Evolutionary conservation across 305 asterid species (phyloP), one percentile per base, ranked within the genome.

Genomic region (Euphrasia arctica): DNA sequence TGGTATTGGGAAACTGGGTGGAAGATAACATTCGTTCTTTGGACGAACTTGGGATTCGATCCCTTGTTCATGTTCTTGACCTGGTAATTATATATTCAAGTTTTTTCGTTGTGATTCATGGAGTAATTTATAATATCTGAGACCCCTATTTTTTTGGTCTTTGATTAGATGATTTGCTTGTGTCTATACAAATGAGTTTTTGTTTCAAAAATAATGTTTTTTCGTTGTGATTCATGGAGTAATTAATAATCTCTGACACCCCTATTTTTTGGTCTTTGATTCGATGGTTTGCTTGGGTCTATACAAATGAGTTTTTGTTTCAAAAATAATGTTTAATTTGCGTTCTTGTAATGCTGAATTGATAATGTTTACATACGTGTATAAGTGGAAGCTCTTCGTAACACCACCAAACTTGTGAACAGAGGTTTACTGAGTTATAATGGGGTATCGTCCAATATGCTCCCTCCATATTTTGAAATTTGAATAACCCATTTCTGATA

Each of bases 1-100:
- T 88, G 77, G 54, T 88, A 76, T 71, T 91, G 78, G 98, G 96
- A 8, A 88, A 78, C 70, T 91, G 96, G 96, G 98, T 88, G 78
- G 91, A 84, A 78, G 90, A 85, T 59, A 77, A 91, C 76, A 83
- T 91, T 72, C 79, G 77, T 1, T 81, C 88, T 27, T 79, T 91
- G 81, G 94, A 91, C 70, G 88, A 83, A 79, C 66, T 43, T 69
- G 88, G 94, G 67, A 78, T 91, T 60, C 80, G 70, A 72, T 79
- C 88, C 43, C 93, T 91, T 36, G 87, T 80, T 79, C 77, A 84
- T 69, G 83, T 91, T 28, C 97, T 91, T 77, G 93, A 86, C 75
- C 64, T 75, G 95, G 98, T 91, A 18, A 18, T 18, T 18, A 18
- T 18, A 18, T 18, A 18, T 18, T 18, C 22, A 18, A 18, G 22